phyloP scores from a whole-genome alignment of 2,329 filamentous ascomycete species.

The Botrytis tulipae region DNA sequence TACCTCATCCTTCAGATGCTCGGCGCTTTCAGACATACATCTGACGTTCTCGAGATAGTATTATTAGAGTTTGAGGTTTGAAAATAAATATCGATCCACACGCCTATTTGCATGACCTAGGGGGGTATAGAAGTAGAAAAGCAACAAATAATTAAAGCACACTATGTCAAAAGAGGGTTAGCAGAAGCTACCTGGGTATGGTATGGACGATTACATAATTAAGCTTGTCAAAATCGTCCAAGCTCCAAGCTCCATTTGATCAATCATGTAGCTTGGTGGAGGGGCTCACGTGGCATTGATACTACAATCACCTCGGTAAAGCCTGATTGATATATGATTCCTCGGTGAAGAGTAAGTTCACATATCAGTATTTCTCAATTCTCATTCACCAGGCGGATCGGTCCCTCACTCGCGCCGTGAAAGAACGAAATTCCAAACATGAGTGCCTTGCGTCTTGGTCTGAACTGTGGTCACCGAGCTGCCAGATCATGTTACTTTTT shows the following conservation, averaged over 20 bases:
- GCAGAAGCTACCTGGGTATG: too few species aligned
- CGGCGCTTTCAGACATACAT: slow-evolving; percentile 27
- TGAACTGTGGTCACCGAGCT: slow-evolving; percentile 4
- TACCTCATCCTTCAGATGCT: slow-evolving; percentile 41
- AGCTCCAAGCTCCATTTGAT: background rate
- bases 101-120: background rate
- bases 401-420: background rate
- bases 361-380: background rate
- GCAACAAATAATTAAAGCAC: background rate
- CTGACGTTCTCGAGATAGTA: slow-evolving; percentile 17
- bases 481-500: background rate
- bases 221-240: background rate
- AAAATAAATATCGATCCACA: background rate
- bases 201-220: background rate
- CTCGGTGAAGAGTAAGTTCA: background rate
- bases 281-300: background rate
- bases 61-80: slow-evolving; percentile 11
- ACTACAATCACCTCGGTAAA: background rate
- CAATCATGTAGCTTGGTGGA: background rate
- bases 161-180: background rate
- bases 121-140: background rate
- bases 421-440: background rate
- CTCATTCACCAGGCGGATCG: background rate
- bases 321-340: background rate
- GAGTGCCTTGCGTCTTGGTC: slow-evolving; percentile 3